These are phyloP conservation scores for Skeletonema marinoi DNA, from an alignment of 108 stramenopile genomes.

Conservation along the genomic window DNA sequence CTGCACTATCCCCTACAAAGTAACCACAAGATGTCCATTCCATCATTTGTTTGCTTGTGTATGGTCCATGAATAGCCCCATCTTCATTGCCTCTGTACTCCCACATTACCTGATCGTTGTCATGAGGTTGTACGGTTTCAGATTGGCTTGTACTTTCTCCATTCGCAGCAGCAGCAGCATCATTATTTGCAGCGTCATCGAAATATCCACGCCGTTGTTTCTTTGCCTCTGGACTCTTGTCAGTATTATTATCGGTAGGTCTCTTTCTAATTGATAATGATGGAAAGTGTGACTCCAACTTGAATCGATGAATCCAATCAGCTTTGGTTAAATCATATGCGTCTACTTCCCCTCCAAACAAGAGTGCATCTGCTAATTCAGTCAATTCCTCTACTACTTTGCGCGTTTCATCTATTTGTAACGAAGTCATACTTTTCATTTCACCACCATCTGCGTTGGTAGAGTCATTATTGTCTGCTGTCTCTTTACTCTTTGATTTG, in stretches of 20 bases:
- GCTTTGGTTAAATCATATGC: slow-evolving; percentile 62
- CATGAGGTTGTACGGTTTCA: neutral
- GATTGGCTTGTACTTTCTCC: neutral
- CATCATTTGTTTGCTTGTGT: slow-evolving; percentile 79
- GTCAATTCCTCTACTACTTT: slow-evolving; percentile 62
- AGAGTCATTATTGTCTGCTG: neutral
- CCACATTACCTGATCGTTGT: slow-evolving; percentile 18
- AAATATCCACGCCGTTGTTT: slow-evolving; percentile 40
- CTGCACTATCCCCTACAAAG: slow-evolving; percentile 78
- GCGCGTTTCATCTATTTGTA: slow-evolving; percentile 32
- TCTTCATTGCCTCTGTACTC: slow-evolving; percentile 86
- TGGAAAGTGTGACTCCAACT: slow-evolving; percentile 19
- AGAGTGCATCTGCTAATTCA: slow-evolving; percentile 65
- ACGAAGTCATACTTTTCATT: slow-evolving; percentile 7
- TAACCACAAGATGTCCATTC: slow-evolving; percentile 81
- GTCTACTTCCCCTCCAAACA: slow-evolving; percentile 73
- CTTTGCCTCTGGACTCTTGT: slow-evolving; percentile 4
- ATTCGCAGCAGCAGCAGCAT: slow-evolving; percentile 9
- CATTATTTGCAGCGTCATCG: slow-evolving; percentile 6
- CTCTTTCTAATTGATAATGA: slow-evolving; percentile 4
- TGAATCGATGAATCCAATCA: slow-evolving; percentile 53
- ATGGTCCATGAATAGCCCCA: slow-evolving; percentile 74
- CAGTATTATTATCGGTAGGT: neutral
- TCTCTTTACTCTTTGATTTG: slow-evolving; percentile 15
- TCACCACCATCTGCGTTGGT: slow-evolving; percentile 1